phyloP scores from a whole-genome alignment of 257 asterid genomes.

The Paraleonurus japonicus region DNA sequence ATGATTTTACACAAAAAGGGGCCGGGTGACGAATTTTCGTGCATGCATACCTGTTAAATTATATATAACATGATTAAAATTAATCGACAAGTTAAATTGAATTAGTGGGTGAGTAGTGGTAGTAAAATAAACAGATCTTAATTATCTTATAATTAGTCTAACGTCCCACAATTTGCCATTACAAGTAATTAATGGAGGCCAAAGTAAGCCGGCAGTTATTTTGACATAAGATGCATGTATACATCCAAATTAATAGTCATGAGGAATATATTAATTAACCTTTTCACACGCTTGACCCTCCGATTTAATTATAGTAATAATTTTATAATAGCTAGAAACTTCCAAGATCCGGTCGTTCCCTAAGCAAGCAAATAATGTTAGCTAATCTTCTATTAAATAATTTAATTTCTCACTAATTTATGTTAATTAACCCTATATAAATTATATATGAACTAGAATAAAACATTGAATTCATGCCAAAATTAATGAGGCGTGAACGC shows the following conservation, averaged over 20 bases:
- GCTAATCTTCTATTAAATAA: too few species aligned
- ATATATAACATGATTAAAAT: background rate
- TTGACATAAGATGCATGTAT: constrained; percentile 17
- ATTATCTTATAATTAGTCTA: too few species aligned
- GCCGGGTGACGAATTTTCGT: constrained; percentile 7
- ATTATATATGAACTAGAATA: too few species aligned
- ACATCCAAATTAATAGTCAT: too few species aligned
- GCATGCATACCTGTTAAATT: background rate
- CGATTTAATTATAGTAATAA: background rate
- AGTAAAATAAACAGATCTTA: too few species aligned
- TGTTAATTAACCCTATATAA: too few species aligned
- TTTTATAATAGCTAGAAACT: constrained; percentile 16
- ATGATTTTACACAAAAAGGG: constrained; percentile 4
- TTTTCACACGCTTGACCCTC: constrained; percentile 20
- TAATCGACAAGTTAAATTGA: background rate
- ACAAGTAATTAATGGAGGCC: background rate
- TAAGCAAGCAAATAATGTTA: background rate
- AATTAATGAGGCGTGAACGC: too few species aligned
- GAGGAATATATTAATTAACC: too few species aligned
- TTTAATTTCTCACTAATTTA: background rate
- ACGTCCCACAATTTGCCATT: too few species aligned
- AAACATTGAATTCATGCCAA: too few species aligned
- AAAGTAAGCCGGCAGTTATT: background rate
- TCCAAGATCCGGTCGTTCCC: constrained; percentile 5
- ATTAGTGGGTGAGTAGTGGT: too few species aligned